Percentiles rank a stretch among this genome's conserved stretches.
Conservation (phyloP, 2,329 filamentous ascomycete species). For the Coniochaeta sp. region DNA sequence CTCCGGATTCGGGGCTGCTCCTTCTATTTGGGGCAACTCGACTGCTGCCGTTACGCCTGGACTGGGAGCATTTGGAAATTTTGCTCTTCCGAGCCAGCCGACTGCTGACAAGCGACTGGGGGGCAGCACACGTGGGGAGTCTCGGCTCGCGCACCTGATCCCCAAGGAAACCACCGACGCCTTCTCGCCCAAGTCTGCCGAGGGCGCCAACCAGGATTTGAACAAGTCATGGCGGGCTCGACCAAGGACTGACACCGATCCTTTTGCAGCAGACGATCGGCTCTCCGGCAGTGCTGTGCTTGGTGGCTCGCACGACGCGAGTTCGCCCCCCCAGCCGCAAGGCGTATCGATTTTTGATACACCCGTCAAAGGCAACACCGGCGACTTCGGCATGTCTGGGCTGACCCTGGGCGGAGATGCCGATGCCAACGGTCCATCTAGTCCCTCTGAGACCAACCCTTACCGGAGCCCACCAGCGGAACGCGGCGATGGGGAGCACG, state of each 20-base stretch:
- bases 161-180: slow-evolving; percentile 70
- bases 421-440: slow-evolving; percentile 65
- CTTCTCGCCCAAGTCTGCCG: slow-evolving; percentile 40
- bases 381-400: slow-evolving; percentile 57
- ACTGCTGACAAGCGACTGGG: slow-evolving; percentile 69
- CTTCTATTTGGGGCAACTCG: slow-evolving; percentile 37
- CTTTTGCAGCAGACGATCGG: slow-evolving; percentile 59
- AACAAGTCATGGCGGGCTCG: slow-evolving; percentile 49
- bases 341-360: slow-evolving; percentile 40
- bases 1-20: slow-evolving; percentile 30
- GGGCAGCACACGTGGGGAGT: slow-evolving; percentile 64
- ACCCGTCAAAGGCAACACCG: slow-evolving; percentile 43
- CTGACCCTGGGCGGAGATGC: slow-evolving; percentile 50
- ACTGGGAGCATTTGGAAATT: slow-evolving; percentile 85
- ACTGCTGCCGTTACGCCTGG: slow-evolving; percentile 54
- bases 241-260: slow-evolving; percentile 65
- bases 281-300: slow-evolving; percentile 65
- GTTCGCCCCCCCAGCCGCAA: slow-evolving; percentile 27
- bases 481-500: slow-evolving; percentile 42
- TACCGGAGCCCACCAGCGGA: slow-evolving; percentile 86
- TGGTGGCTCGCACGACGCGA: slow-evolving; percentile 66
- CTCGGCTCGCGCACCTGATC: slow-evolving; percentile 78
- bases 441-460: slow-evolving; percentile 92
- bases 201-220: slow-evolving; percentile 33
- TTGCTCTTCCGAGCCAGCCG: slow-evolving; percentile 57